phyloP scores from a whole-genome alignment of 2,329 filamentous ascomycete genomes.

The Aspergillus costaricaensis region DNA sequence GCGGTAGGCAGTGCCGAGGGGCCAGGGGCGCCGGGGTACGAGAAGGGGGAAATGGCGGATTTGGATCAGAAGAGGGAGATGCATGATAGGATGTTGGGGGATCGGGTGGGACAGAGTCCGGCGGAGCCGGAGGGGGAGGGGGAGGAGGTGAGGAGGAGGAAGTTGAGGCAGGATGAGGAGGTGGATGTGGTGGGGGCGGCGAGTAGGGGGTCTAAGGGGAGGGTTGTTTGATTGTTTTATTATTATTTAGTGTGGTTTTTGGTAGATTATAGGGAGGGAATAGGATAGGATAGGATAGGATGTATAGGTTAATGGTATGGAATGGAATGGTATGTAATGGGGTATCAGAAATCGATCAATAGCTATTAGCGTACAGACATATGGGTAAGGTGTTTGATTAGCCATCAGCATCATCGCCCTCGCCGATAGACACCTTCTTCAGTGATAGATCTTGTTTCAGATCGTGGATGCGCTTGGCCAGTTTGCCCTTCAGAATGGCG shows the following conservation, averaged over 20 bases:
- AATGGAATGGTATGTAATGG: neutral
- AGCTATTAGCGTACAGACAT: constrained; percentile 17
- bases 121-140: constrained; percentile 22
- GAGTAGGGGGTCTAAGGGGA: constrained; percentile 29
- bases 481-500: constrained; percentile 45
- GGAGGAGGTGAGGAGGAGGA: constrained; percentile 28
- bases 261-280: neutral
- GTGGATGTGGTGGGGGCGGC: constrained; percentile 34
- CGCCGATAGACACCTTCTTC: constrained; percentile 47
- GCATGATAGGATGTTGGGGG: constrained; percentile 35
- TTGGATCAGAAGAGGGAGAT: constrained; percentile 38
- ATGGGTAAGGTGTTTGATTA: constrained; percentile 15
- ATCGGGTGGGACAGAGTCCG: constrained; percentile 27
- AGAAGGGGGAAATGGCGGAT: constrained; percentile 36
- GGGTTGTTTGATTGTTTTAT: constrained; percentile 34
- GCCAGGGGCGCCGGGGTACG: constrained; percentile 33
- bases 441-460: constrained; percentile 47
- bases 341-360: neutral
- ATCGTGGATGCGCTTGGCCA: constrained; percentile 46
- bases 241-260: neutral
- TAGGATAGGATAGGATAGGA: neutral
- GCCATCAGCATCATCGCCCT: constrained; percentile 36
- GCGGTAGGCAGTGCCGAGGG: constrained; percentile 34
- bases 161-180: constrained; percentile 29
- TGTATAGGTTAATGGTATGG: neutral